Evolutionary conservation across 148 eudicot genomes (phyloP).

Genomic region (Rhododendron griersonianum): DNA sequence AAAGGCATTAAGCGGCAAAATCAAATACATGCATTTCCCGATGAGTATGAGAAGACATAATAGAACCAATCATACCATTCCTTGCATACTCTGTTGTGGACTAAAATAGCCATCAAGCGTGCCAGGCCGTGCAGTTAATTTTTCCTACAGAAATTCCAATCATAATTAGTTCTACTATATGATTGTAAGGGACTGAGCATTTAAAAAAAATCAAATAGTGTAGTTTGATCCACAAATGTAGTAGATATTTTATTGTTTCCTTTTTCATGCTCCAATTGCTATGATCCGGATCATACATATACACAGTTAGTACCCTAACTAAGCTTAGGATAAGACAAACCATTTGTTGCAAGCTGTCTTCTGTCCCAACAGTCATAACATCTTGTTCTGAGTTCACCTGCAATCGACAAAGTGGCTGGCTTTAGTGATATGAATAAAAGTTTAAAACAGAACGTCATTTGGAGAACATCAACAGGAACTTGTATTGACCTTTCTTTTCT

Average conservation of each 20-base stretch:
- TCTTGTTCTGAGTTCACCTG: slow-evolving; percentile 78
- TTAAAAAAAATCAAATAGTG: not conserved
- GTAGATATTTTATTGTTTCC: not conserved
- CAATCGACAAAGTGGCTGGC: slow-evolving; percentile 13
- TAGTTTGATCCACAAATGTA: not conserved
- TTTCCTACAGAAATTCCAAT: slow-evolving; percentile 53
- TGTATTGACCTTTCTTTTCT: slow-evolving; percentile 76
- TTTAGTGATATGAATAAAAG: slow-evolving; percentile 8
- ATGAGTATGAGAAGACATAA: not conserved
- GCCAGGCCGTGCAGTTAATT: slow-evolving; percentile 58
- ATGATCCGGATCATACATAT: not conserved
- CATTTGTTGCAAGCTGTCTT: slow-evolving; percentile 76
- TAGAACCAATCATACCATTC: slow-evolving; percentile 62
- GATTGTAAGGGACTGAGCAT: not conserved
- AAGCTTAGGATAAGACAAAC: slow-evolving; percentile 36
- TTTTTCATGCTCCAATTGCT: not conserved
- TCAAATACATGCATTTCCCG: not conserved
- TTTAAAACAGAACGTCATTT: slow-evolving; percentile 1
- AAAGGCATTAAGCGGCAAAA: slow-evolving; percentile 14
- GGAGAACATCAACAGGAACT: slow-evolving; percentile 8
- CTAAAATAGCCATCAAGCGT: slow-evolving; percentile 78
- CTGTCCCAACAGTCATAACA: slow-evolving; percentile 56
- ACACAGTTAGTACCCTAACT: not conserved
- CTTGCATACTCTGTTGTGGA: slow-evolving; percentile 66
- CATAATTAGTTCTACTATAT: not conserved